Conservation (phyloP, 1,139 yeast species). For the Citeromyces hawaiiensis region DNA sequence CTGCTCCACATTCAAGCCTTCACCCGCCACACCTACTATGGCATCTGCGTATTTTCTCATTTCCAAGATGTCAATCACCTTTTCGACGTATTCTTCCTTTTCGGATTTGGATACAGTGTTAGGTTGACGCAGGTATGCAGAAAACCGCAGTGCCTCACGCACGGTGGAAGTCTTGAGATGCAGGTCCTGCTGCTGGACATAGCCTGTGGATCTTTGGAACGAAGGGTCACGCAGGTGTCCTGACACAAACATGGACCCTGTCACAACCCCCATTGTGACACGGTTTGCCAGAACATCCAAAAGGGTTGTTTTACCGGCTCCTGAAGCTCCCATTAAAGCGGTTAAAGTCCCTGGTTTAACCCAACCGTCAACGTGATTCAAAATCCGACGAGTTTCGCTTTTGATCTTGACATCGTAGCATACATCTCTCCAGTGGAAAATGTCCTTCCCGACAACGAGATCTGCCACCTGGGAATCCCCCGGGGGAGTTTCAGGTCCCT, state of each 20-base stretch:
- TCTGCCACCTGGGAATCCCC: conserved; percentile 7
- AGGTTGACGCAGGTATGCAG: conserved; percentile 69
- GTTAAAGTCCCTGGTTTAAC: conserved; percentile 68
- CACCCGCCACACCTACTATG: conserved; percentile 74
- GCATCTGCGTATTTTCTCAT: conserved; percentile 72
- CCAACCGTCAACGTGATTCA: conserved; percentile 70
- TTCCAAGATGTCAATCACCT: conserved; percentile 53
- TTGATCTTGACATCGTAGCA: conserved; percentile 64
- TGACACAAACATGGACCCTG: conserved; percentile 67
- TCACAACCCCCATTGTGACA: conserved; percentile 65
- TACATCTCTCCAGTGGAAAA: conserved; percentile 72
- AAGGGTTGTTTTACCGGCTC: conserved; percentile 77
- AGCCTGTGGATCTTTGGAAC: conserved; percentile 74
- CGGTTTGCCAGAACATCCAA: conserved; percentile 69
- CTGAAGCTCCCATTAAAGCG: conserved; percentile 80
- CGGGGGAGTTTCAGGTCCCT: not conserved
- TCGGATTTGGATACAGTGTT: conserved; percentile 35
- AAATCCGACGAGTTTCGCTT: conserved; percentile 46
- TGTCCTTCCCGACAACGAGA: conserved; percentile 21
- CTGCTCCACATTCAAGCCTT: conserved; percentile 70
- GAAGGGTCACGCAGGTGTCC: conserved; percentile 57
- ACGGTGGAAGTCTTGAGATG: conserved; percentile 68
- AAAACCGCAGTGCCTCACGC: conserved; percentile 61
- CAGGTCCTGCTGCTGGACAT: conserved; percentile 74
- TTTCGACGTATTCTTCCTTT: conserved; percentile 60